phyloP scores from a whole-genome alignment of 78 protist species.

The Planoprotostelium fungivorum region DNA sequence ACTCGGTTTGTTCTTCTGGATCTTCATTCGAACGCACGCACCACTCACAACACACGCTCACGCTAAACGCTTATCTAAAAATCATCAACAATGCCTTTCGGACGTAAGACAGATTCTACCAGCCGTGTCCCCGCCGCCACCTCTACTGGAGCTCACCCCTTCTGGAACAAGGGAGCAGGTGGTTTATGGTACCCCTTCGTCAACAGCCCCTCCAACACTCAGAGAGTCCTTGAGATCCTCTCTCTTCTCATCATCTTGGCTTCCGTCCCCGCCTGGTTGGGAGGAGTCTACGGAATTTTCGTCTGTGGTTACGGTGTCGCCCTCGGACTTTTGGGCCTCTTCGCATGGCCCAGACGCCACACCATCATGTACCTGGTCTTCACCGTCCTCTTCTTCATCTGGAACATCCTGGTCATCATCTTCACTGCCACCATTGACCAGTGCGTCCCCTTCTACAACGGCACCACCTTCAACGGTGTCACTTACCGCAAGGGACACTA shows the following conservation, averaged over 20 bases:
- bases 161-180: too few relatives aligned
- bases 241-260: background rate
- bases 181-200: background rate
- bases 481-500: background rate
- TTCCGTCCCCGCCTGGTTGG: background rate
- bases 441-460: background rate
- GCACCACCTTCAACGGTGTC: background rate
- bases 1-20: too few relatives aligned
- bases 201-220: background rate
- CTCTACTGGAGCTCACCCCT: background rate
- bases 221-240: background rate
- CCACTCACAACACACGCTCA: background rate
- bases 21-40: background rate
- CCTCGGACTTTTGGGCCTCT: background rate
- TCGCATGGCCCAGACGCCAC: background rate
- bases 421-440: background rate
- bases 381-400: background rate
- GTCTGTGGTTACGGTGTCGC: background rate
- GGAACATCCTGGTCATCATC: background rate
- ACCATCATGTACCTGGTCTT: background rate
- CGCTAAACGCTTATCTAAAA: background rate
- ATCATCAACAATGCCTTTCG: background rate
- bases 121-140: background rate
- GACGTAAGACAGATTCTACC: background rate
- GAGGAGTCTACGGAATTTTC: background rate